phyloP scores from a whole-genome alignment of 257 asterid genomes.

The Prunella vulgaris region DNA sequence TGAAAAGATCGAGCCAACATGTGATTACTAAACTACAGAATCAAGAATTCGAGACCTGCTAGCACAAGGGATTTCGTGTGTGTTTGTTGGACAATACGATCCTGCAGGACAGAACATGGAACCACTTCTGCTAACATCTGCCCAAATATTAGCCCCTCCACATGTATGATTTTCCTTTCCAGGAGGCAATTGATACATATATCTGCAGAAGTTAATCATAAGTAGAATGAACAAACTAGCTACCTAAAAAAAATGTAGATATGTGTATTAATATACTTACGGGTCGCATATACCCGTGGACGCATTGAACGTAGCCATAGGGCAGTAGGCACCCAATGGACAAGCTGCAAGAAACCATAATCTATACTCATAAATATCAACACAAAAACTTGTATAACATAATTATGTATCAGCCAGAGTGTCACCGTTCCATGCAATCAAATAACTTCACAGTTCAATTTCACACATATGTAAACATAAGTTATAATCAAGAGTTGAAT shows the following conservation, averaged over 20 bases:
- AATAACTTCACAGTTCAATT: too few relatives aligned
- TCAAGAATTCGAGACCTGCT: conserved; percentile 51
- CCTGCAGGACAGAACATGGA: conserved; percentile 88
- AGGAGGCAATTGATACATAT: conserved; percentile 66
- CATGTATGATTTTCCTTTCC: conserved; percentile 60
- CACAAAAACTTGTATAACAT: too few relatives aligned
- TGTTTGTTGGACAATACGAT: conserved; percentile 74
- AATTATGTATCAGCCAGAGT: too few relatives aligned
- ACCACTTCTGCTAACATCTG: conserved; percentile 66
- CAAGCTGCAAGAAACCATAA: conserved; percentile 48
- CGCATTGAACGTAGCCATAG: conserved; percentile 55
- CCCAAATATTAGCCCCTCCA: conserved; percentile 94
- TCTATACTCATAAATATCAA: not conserved
- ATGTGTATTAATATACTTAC: conserved; percentile 42
- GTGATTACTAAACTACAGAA: not conserved
- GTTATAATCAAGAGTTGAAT: too few relatives aligned
- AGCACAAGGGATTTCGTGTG: conserved; percentile 53
- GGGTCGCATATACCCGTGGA: conserved; percentile 79
- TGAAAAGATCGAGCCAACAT: not conserved
- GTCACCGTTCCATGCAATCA: too few relatives aligned
- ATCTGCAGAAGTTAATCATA: conserved; percentile 39
- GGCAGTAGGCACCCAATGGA: conserved; percentile 92
- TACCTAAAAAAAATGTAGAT: not conserved
- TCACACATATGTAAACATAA: not conserved
- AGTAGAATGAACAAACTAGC: conserved; percentile 6